Evolutionary conservation across 345 rosid species (phyloP), one percentile per base, ranked within the genome.

Genomic region (Erodium maritimum): DNA sequence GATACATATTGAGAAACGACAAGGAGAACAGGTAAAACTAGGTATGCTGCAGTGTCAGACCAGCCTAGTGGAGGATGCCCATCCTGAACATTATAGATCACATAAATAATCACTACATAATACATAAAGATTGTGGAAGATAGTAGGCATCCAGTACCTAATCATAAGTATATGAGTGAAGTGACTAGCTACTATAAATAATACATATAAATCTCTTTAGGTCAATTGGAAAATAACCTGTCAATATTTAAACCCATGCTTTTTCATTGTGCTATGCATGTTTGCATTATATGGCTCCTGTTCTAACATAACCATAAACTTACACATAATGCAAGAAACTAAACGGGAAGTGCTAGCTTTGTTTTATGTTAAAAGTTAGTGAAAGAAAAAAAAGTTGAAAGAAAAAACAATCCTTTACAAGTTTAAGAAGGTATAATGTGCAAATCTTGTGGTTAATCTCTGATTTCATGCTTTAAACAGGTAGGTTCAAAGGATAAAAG

Each of bases 21-120:
- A 54, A 93, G 96, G 23, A 89, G 95, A 63, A 93, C 88, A 56
- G 99, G 99, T 64, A 93, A 79, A 73, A 93, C 99, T 68, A 93
- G 88, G 80, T 93, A 93, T 61, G 99, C 99, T 5, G 77, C 77
- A 52, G 99, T 93, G 69, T 93, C 96, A 21, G 54, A 58, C 99
- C 99, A 93, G 18, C 99, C 99, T 66, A 93, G 63, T 52, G 96
- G 99, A 5, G 99, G 99, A 73, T 89, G 99, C 21, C 96, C 96
- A 61, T 93, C 96, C 99, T 93, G 83, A n/a, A n/a, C 75, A 77
- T 57, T 52, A 60, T 58, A 25, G 24, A 54, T 23, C 14, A 23
- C 23, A 54, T 56, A 4, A 11, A 48, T 23, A 61, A 21, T 37
- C 5, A 42, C 65, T 18, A 53, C 56, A 23, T 21, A 4, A 23